Evolutionary conservation across 23 red algal species (phyloP).

Genomic region (Gracilaria gracilis): DNA sequence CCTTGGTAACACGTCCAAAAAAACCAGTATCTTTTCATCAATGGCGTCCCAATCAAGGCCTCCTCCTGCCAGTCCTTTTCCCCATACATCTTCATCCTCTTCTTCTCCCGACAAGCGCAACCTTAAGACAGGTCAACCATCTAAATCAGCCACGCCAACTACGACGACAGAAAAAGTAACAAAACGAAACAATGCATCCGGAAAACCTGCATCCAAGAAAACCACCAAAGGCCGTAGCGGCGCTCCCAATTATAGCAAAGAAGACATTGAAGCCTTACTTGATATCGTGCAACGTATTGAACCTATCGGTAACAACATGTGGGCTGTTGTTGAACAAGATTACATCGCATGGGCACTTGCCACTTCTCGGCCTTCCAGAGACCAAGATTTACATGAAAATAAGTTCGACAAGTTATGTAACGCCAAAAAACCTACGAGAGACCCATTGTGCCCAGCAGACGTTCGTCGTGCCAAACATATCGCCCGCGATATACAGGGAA

Average conservation of each 20-base stretch:
- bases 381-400: constrained; percentile 8
- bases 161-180: too few relatives aligned
- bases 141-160: too few relatives aligned
- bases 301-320: constrained; percentile 22
- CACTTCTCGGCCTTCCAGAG: neutral
- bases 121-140: too few relatives aligned
- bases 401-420: constrained; percentile 26
- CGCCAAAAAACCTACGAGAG: neutral
- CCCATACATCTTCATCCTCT: too few relatives aligned
- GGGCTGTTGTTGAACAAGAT: neutral
- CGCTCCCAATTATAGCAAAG: neutral
- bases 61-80: too few relatives aligned
- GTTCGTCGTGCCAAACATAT: constrained; percentile 32
- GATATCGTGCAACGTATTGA: constrained; percentile 28
- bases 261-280: neutral
- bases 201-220: neutral
- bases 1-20: too few relatives aligned
- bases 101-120: too few relatives aligned
- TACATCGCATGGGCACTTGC: neutral
- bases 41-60: too few relatives aligned
- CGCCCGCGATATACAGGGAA: neutral
- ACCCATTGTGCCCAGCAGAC: neutral
- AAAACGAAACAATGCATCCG: too few relatives aligned
- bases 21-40: too few relatives aligned
- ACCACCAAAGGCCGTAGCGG: neutral